Conservation (phyloP, 2,329 filamentous ascomycete species). For the Paraconiothyrium sp. region DNA sequence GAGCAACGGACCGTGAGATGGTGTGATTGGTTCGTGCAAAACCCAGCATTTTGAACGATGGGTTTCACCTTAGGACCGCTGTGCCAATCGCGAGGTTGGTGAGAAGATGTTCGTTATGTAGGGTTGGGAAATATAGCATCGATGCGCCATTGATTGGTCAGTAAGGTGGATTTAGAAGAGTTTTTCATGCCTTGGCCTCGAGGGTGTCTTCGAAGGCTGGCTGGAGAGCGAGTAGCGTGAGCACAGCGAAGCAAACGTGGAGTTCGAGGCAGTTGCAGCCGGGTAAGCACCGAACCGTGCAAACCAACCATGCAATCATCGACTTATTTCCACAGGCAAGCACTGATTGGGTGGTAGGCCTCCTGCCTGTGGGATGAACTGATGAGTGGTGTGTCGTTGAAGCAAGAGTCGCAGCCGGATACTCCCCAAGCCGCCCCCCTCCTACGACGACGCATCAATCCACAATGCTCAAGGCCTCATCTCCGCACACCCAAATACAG, state of each 20-base stretch:
- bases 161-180: background rate
- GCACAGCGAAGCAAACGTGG: background rate
- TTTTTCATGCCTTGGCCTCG: background rate
- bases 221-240: background rate
- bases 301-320: background rate
- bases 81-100: background rate
- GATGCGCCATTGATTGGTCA: background rate
- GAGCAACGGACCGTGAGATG: background rate
- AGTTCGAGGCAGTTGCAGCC: conserved; percentile 6
- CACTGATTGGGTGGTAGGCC: background rate
- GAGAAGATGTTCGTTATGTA: background rate
- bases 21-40: background rate
- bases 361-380: no score
- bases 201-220: background rate
- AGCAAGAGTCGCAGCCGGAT: background rate
- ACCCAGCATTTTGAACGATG: background rate
- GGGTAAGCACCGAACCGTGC: background rate
- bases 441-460: background rate
- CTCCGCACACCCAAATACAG: background rate
- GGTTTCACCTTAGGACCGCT: background rate
- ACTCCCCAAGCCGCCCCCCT: background rate
- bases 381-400: background rate
- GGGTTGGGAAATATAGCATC: background rate
- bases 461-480: background rate
- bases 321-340: background rate